Evolutionary conservation across 2,329 filamentous ascomycete species (phyloP).

Genomic region (Corinectria fuckeliana): DNA sequence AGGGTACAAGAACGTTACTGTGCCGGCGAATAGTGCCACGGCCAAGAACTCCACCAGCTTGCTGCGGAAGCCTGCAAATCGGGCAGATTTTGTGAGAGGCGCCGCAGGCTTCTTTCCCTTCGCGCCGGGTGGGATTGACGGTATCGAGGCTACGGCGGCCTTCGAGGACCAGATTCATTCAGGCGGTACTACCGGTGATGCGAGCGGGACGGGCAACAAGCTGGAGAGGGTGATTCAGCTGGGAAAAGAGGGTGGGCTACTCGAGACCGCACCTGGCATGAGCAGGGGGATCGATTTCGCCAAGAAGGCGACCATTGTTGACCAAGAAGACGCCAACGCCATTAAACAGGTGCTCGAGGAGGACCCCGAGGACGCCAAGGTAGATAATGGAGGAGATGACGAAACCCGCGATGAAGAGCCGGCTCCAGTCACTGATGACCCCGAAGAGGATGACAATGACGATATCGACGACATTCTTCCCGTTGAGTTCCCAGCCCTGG

Average conservation of each 20-base stretch:
- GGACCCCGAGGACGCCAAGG: constrained; percentile 52
- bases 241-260: constrained; percentile 74
- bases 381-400: constrained; percentile 39
- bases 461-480: constrained; percentile 88
- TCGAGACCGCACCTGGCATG: constrained; percentile 85
- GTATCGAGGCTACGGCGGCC: constrained; percentile 83
- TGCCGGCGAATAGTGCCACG: constrained; percentile 86
- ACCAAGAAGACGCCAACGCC: constrained; percentile 70
- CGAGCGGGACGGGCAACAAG: constrained; percentile 56
- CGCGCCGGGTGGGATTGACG: constrained; percentile 86
- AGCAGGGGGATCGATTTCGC: constrained; percentile 76
- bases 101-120: constrained; percentile 95
- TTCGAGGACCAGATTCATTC: constrained; percentile 77
- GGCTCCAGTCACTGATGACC: constrained; percentile 40
- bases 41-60: constrained; percentile 96
- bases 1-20: constrained; percentile 91
- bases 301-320: constrained; percentile 61
- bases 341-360: constrained; percentile 68
- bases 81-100: constrained; percentile 90
- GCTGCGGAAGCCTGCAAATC: constrained; percentile 81
- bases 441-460: constrained; percentile 61
- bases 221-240: constrained; percentile 90
- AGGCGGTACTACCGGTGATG: constrained; percentile 52
- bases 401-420: constrained; percentile 32
- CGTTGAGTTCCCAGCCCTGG: constrained; percentile 89